A percentile compares a stretch with the other conserved stretches of the same genome.
Evolutionary conservation across 2,329 filamentous ascomycete genomes (phyloP).

Genomic region (Colletotrichum sp.): DNA sequence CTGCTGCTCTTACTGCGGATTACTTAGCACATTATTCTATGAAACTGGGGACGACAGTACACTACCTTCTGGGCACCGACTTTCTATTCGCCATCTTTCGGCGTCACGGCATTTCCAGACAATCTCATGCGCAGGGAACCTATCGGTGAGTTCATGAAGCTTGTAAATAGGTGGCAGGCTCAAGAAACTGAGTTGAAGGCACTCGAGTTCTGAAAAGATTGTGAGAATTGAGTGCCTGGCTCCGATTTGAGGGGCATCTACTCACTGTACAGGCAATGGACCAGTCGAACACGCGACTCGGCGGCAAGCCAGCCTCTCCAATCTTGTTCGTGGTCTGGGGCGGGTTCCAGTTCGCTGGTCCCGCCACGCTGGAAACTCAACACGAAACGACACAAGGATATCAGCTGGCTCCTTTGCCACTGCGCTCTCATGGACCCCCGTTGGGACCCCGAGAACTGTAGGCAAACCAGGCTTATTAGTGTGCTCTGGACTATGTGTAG

Average conservation of each 20-base stretch:
- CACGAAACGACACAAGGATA: not conserved
- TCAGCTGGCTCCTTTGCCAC: not conserved
- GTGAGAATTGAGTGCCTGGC: not conserved
- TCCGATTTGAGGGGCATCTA: not conserved
- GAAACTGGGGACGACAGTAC: accelerated
- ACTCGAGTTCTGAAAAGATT: not conserved
- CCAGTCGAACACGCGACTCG: not conserved
- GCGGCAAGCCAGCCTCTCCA: not conserved
- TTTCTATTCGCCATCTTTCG: not conserved
- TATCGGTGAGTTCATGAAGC: not conserved
- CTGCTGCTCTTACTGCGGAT: not conserved
- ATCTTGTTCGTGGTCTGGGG: not conserved
- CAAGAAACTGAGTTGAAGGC: not conserved
- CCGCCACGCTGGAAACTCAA: too few species aligned
- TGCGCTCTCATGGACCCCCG: not conserved
- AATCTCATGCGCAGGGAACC: not conserved
- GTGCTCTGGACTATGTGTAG: not conserved
- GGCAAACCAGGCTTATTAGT: not conserved
- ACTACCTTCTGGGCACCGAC: not conserved
- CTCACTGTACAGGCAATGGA: not conserved
- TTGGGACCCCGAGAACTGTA: not conserved
- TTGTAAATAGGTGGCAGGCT: not conserved
- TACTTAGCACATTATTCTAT: accelerated
- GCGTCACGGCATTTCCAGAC: not conserved
- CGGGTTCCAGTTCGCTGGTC: not conserved